phyloP scores from a whole-genome alignment of 805 yeast species.

The Ogataea neopini region DNA sequence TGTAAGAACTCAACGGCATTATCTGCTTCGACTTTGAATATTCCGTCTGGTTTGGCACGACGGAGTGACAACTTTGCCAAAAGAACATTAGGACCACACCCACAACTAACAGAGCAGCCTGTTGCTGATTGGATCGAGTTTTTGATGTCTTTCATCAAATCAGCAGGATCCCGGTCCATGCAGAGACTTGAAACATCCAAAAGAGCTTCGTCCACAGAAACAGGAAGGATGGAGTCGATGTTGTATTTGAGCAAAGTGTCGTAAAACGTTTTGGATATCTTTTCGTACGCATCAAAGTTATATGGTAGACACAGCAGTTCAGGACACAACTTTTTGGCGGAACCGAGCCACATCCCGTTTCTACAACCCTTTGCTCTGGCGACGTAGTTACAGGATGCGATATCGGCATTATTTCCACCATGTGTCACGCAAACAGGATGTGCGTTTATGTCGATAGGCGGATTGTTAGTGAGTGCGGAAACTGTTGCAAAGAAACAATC shows the following conservation, averaged over 20 bases:
- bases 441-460: constrained; percentile 50
- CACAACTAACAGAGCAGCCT: constrained; percentile 74
- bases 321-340: constrained; percentile 65
- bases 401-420: constrained; percentile 65
- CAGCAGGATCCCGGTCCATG: constrained; percentile 20
- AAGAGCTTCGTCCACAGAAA: constrained; percentile 91
- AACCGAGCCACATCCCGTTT: constrained; percentile 88
- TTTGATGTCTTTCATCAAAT: constrained; percentile 40
- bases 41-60: constrained; percentile 81
- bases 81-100: constrained; percentile 71
- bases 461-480: constrained; percentile 55
- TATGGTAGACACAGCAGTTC: constrained; percentile 63
- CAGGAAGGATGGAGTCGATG: constrained; percentile 64
- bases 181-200: constrained; percentile 52
- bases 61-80: constrained; percentile 74
- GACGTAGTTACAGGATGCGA: constrained; percentile 89
- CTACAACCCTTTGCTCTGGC: constrained; percentile 77
- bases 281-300: constrained; percentile 73
- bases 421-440: constrained; percentile 65
- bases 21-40: constrained; percentile 37
- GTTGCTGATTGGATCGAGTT: constrained; percentile 44
- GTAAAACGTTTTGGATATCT: constrained; percentile 64
- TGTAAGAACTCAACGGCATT: constrained; percentile 37
- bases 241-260: constrained; percentile 49
- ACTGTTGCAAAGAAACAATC: constrained; percentile 94